Evolutionary conservation across 2,329 filamentous ascomycete genomes (phyloP), one percentile per base, ranked within the genome.

Genomic region (Cadophora sp.): DNA sequence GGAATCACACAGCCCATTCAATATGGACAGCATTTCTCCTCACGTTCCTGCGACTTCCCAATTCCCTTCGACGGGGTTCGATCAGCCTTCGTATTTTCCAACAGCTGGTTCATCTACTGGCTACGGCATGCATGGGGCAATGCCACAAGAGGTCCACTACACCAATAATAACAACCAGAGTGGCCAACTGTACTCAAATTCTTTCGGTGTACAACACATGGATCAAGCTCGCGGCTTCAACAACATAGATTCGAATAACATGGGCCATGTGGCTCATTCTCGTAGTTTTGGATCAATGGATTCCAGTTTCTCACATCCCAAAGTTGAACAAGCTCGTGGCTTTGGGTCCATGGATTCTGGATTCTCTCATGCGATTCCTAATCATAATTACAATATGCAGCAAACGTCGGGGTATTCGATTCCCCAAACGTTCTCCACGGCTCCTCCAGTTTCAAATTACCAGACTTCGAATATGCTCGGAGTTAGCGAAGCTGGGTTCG

Each of bases 1-100:
- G 22, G 75, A 75, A 63, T 68, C 70, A 16, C 20, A 63, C 11
- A 76, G 73, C 60, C 73, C 75, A 13, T 75, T 74, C 65, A 68
- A 68, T 41, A 69, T 75, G 59, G 63, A 66, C 45, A 71, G 64
- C 20, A 67, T 75, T 14, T 73, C 75, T 50, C 74, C 74, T 18
- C 73, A 73, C 45, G 50, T 66, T 13, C 66, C 67, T 5, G 66
- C 72, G 59, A 48, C 62, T 14, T 67, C 65, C 5, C 69, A 70
- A 48, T 75, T 74, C 18, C 58, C 62, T 18, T 62, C 71, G 3
- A 68, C 70, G 11, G 61, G 66, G 3, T 74, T 71, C 47, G 66
- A 73, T 4, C 69, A 71, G 43, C 67, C 71, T 14, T 6, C 58
- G 1, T 74, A 70, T 39, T 74, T 71, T 51, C 63, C 67, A 33